Conservation (phyloP, 2,329 filamentous ascomycete species). For the Botrytis galanthina region DNA sequence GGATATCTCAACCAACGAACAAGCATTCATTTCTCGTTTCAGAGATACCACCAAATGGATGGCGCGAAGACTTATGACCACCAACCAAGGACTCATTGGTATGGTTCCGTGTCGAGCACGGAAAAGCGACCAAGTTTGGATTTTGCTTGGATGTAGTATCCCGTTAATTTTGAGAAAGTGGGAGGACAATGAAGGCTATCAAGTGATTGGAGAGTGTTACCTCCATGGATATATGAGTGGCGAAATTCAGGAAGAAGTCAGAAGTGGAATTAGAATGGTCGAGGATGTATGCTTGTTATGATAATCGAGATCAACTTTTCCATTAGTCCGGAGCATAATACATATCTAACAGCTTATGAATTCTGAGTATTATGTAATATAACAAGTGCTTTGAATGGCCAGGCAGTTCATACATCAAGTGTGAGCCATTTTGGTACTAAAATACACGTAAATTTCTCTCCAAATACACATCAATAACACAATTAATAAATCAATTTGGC, state of each 20-base stretch:
- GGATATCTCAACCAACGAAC: constrained; percentile 2
- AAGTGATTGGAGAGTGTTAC: constrained; percentile 28
- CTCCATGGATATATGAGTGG: constrained; percentile 29
- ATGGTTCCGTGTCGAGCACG: constrained; percentile 21
- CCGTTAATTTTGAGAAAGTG: constrained; percentile 25
- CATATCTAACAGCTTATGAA: neutral
- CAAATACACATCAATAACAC: no score
- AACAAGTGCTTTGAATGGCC: neutral
- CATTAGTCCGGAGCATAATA: constrained; percentile 5
- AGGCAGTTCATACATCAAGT: no score
- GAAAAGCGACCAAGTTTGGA: constrained; percentile 26
- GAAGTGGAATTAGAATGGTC: neutral
- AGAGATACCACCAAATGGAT: constrained; percentile 10
- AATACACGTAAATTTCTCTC: no score
- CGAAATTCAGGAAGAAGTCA: constrained; percentile 15
- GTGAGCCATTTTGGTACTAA: no score
- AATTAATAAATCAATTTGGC: no score
- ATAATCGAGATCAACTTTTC: neutral
- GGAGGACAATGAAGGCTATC: neutral
- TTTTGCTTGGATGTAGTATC: constrained; percentile 28
- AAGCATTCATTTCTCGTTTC: neutral
- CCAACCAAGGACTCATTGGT: neutral
- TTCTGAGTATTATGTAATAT: no score
- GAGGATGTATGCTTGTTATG: constrained; percentile 11
- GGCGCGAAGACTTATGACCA: neutral